phyloP scores from a whole-genome alignment of 2,329 filamentous ascomycete species.

The Colletotrichum australisinense region DNA sequence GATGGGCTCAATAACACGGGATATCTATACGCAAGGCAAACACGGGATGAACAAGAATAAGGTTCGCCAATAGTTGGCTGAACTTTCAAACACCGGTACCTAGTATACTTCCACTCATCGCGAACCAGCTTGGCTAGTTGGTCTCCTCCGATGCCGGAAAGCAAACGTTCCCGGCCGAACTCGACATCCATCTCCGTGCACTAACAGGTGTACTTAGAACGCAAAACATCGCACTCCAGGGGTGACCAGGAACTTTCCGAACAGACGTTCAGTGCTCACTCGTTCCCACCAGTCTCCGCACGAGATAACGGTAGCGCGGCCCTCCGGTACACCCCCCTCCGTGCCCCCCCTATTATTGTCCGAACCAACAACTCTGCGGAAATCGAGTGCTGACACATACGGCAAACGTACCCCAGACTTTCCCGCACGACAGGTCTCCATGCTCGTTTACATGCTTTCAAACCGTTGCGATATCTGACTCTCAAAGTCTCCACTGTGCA shows the following conservation, averaged over 20 bases:
- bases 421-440: background rate
- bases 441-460: background rate
- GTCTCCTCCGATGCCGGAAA: slow-evolving; percentile 7
- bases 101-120: too few species aligned
- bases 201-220: background rate
- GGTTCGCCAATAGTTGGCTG: too few species aligned
- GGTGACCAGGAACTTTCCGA: background rate
- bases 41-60: too few species aligned
- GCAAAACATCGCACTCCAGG: background rate
- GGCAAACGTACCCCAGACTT: background rate
- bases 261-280: background rate
- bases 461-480: background rate
- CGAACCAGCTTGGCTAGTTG: too few species aligned
- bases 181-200: background rate
- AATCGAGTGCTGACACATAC: background rate
- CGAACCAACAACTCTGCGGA: background rate
- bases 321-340: too few species aligned
- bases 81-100: too few species aligned
- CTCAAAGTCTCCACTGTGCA: background rate
- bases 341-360: background rate
- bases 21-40: too few species aligned
- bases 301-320: background rate
- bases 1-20: too few species aligned
- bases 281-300: background rate
- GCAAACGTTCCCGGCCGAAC: background rate